phyloP scores from a whole-genome alignment of 768 basidiomycete species.

The Phaeotremella fagi region DNA sequence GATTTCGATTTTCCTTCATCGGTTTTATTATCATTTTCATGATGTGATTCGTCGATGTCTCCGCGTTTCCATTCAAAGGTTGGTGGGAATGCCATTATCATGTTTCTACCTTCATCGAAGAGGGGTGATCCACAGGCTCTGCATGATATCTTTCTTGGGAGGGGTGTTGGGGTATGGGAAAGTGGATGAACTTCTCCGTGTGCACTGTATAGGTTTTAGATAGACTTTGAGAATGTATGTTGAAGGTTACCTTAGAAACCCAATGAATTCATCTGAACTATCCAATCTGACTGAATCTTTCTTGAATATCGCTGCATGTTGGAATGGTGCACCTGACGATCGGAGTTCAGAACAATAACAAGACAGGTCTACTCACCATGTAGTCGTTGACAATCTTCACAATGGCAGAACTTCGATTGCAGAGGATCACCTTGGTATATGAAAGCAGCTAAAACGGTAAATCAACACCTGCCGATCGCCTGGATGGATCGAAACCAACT shows the following conservation, averaged over 20 bases:
- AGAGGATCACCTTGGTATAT: slow-evolving; percentile 24
- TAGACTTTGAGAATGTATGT: background rate
- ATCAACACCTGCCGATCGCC: background rate
- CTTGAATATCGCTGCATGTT: slow-evolving; percentile 36
- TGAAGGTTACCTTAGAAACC: slow-evolving; percentile 26
- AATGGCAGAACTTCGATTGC: slow-evolving; percentile 35
- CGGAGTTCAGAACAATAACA: background rate
- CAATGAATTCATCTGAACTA: slow-evolving; percentile 26
- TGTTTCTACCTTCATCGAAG: slow-evolving; percentile 39
- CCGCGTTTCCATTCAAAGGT: slow-evolving; percentile 34
- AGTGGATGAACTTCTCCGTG: slow-evolving; percentile 42
- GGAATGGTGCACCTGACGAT: slow-evolving; percentile 31
- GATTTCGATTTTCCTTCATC: background rate
- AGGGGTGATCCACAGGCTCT: slow-evolving; percentile 35
- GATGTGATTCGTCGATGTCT: slow-evolving; percentile 17
- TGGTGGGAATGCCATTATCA: slow-evolving; percentile 42
- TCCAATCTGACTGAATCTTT: slow-evolving; percentile 35
- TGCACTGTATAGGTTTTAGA: slow-evolving; percentile 12
- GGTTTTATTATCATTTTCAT: slow-evolving; percentile 5
- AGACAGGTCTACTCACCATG: slow-evolving; percentile 27
- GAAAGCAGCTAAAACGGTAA: slow-evolving; percentile 20
- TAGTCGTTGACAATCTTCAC: slow-evolving; percentile 39
- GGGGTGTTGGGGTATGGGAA: slow-evolving; percentile 29
- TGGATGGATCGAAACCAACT: slow-evolving; percentile 16
- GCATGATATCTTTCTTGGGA: slow-evolving; percentile 38